Base-by-base conservation (phyloP, 345 rosid species). In the Eucalyptus cloeziana region DNA sequence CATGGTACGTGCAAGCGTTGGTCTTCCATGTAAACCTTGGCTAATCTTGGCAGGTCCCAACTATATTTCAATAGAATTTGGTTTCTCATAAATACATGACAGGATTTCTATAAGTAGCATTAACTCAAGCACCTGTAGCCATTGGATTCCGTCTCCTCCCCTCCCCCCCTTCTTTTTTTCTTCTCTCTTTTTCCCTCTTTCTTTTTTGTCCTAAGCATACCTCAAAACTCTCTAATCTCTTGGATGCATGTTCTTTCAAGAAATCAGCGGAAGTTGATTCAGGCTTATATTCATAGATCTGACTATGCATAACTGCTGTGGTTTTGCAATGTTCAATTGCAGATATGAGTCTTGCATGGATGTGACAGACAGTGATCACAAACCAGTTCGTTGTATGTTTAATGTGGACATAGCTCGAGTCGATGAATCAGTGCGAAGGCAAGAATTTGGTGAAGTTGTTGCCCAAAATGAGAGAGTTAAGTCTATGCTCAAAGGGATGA, bases 261-360 rank as follows among this genome's bases (percentile, higher is more conserved):
- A 76, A 76, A 22, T 40, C 85, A 37, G 85, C 8, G 2, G 47
- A 76, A 76, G 85, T 43, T 76, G 85, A 76, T 76, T 76, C 85
- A 40, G 47, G 47, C 85, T 76, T 40, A 76, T 76, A 6, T 21
- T 76, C 85, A 76, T 76, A 76, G 47, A 76, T 76, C 64, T 86
- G 24, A 86, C 62, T 21, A n/a, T 33, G 16, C 56, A 49, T 86
- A 49, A 49, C 44, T 86, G 87, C 40, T 86, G 62, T 86, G 62
- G 54, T 86, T 56, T 86, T 86, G 64, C 85, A 76, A 10, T 76
- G 47, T 40, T 67, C 49, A 21, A 33, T 62, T 27, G 43, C 91
- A 98, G 99, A 93, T 98, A 98, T 80, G 98, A 94, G 89, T 97
- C 98, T 88, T 95, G 97, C 95, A 98, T 98, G 99, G 99, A 97